Conservation (phyloP, 306 rosid genomes). For the Myrica gale region DNA sequence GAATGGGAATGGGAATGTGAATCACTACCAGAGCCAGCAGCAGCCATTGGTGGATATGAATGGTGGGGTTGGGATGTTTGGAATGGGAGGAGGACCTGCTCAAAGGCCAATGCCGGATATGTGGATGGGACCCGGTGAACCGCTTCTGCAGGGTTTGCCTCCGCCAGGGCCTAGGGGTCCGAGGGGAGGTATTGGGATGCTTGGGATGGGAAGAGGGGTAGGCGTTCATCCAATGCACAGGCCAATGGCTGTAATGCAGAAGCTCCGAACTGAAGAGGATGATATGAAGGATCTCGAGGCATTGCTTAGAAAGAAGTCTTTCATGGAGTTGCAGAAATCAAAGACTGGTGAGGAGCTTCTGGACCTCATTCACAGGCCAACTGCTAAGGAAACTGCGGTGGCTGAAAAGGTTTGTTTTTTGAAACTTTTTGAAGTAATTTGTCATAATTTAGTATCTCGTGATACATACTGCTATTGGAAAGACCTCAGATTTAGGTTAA, state of each 20-base stretch:
- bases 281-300: constrained; percentile 91
- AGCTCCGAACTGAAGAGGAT: constrained; percentile 65
- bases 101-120: constrained; percentile 61
- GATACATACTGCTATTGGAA: background rate
- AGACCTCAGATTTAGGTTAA: background rate
- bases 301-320: constrained; percentile 82
- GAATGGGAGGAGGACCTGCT: constrained; percentile 51
- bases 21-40: constrained; percentile 53
- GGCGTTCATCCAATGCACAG: constrained; percentile 66
- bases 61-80: constrained; percentile 60
- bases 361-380: constrained; percentile 94
- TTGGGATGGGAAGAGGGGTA: constrained; percentile 64
- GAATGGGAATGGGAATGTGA: constrained; percentile 35
- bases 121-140: constrained; percentile 77
- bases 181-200: constrained; percentile 61
- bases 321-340: constrained; percentile 74
- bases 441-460: background rate
- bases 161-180: constrained; percentile 60
- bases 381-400: constrained; percentile 89
- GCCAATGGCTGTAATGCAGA: constrained; percentile 53
- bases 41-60: constrained; percentile 37
- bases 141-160: constrained; percentile 49
- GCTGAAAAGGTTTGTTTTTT: constrained; percentile 80
- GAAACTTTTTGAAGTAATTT: constrained; percentile 12
- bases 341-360: constrained; percentile 93